These are phyloP conservation scores for Catenaria anguillulae DNA, from an alignment of 371 early-diverging fungal species.

Conservation along the genomic window DNA sequence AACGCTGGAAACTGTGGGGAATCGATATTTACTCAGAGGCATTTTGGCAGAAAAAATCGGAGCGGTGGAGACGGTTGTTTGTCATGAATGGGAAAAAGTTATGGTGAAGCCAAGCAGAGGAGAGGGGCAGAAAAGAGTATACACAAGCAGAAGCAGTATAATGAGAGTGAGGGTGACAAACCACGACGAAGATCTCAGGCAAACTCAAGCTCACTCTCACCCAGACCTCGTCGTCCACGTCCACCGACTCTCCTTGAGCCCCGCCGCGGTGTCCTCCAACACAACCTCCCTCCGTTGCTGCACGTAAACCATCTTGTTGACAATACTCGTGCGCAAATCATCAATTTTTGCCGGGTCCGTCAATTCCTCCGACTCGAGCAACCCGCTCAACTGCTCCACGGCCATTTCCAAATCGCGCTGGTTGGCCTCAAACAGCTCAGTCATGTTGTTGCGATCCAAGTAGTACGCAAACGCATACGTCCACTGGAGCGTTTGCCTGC, in stretches of 20 bases:
- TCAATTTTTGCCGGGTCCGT: constrained; percentile 56
- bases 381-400: constrained; percentile 73
- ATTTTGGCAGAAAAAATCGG: no score
- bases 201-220: no score
- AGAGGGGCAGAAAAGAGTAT: no score
- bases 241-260: constrained; percentile 61
- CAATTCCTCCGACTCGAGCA: constrained; percentile 55
- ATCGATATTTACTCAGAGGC: no score
- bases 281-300: constrained; percentile 52
- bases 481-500: constrained; percentile 88
- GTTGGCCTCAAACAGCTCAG: constrained; percentile 90
- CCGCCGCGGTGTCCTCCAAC: constrained; percentile 60
- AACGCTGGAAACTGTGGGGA: no score
- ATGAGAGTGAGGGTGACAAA: no score
- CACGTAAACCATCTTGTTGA: constrained; percentile 73
- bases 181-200: no score
- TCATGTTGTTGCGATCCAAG: constrained; percentile 64
- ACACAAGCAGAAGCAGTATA: no score
- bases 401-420: constrained; percentile 91
- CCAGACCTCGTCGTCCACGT: constrained; percentile 3
- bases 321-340: constrained; percentile 53
- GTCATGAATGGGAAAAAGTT: no score
- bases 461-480: constrained; percentile 94
- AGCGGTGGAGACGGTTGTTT: no score
- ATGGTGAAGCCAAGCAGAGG: no score